Percentiles rank a stretch among this genome's conserved stretches.
Conservation (phyloP, 1,139 yeast species). For the Suhomyces taliae region DNA sequence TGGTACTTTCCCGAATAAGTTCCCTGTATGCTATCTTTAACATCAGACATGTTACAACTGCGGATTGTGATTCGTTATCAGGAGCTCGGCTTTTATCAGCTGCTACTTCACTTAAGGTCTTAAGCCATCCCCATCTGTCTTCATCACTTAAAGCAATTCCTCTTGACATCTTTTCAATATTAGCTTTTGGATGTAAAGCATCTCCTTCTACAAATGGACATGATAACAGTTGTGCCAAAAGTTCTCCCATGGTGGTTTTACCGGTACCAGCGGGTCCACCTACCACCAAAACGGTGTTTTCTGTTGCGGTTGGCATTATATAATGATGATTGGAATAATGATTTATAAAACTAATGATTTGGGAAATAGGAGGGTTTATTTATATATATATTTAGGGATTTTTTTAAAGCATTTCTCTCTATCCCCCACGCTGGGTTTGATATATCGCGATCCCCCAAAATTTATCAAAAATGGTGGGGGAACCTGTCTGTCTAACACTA, state of each 20-base stretch:
- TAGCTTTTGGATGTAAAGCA: slow-evolving; percentile 66
- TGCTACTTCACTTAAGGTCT: slow-evolving; percentile 45
- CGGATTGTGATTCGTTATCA: slow-evolving; percentile 23
- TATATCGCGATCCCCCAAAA: no score
- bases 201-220: slow-evolving; percentile 85
- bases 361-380: no score
- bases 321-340: no score
- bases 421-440: no score
- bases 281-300: slow-evolving; percentile 35
- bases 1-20: slow-evolving; percentile 38
- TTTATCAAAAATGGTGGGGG: no score
- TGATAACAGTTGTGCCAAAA: slow-evolving; percentile 42
- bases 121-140: slow-evolving; percentile 91
- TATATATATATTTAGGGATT: no score
- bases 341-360: no score
- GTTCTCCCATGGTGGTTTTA: slow-evolving; percentile 73
- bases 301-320: not conserved
- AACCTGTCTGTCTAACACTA: no score
- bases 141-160: slow-evolving; percentile 84
- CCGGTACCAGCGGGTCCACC: slow-evolving; percentile 98
- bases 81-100: slow-evolving; percentile 33
- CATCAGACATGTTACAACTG: slow-evolving; percentile 82
- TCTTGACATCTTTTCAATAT: slow-evolving; percentile 76
- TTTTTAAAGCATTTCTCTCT: no score
- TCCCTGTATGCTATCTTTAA: slow-evolving; percentile 74